Percentiles rank a stretch among this genome's conserved stretches.
Evolutionary conservation across 345 rosid species (phyloP).

Genomic region (Gossypium ekmanianum): DNA sequence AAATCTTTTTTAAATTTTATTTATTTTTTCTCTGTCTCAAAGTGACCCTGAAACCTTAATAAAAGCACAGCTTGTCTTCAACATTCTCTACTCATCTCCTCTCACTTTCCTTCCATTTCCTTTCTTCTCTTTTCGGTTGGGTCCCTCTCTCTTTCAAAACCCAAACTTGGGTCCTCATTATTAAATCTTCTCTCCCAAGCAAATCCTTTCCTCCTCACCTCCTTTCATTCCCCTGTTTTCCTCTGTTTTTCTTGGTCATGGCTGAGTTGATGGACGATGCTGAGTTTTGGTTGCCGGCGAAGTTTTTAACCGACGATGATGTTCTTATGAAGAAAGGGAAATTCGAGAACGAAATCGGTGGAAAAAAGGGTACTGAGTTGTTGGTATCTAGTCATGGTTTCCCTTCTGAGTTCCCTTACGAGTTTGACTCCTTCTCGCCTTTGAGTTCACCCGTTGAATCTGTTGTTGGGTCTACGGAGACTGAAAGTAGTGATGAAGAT

Average conservation of each 20-base stretch:
- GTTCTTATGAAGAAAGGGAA: slow-evolving; percentile 19
- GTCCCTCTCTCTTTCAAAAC: slow-evolving; percentile 27
- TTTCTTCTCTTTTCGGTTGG: slow-evolving; percentile 20
- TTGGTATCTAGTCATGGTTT: slow-evolving; percentile 23
- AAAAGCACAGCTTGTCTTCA: slow-evolving; percentile 45
- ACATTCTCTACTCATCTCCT: slow-evolving; percentile 30
- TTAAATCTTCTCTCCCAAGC: slow-evolving; percentile 20
- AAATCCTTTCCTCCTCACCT: neutral
- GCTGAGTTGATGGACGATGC: slow-evolving; percentile 37
- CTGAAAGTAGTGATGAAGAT: slow-evolving; percentile 69
- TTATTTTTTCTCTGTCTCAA: slow-evolving; percentile 31
- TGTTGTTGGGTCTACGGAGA: slow-evolving; percentile 43
- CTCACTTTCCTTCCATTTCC: neutral
- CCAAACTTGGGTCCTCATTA: slow-evolving; percentile 15
- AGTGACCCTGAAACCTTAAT: slow-evolving; percentile 54
- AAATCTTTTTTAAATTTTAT: slow-evolving; percentile 4
- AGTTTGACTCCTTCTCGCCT: slow-evolving; percentile 44
- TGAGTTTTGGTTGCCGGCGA: slow-evolving; percentile 39
- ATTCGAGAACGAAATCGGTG: neutral
- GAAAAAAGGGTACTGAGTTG: neutral
- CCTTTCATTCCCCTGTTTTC: neutral
- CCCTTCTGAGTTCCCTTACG: slow-evolving; percentile 66
- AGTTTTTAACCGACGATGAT: slow-evolving; percentile 29
- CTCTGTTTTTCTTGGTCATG: slow-evolving; percentile 23
- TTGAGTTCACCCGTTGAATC: slow-evolving; percentile 51